A percentile compares a stretch with the other conserved stretches of the same genome.
These are phyloP conservation scores for Candida bentonensis DNA, from an alignment of 805 yeast genomes.

Conservation along the genomic window DNA sequence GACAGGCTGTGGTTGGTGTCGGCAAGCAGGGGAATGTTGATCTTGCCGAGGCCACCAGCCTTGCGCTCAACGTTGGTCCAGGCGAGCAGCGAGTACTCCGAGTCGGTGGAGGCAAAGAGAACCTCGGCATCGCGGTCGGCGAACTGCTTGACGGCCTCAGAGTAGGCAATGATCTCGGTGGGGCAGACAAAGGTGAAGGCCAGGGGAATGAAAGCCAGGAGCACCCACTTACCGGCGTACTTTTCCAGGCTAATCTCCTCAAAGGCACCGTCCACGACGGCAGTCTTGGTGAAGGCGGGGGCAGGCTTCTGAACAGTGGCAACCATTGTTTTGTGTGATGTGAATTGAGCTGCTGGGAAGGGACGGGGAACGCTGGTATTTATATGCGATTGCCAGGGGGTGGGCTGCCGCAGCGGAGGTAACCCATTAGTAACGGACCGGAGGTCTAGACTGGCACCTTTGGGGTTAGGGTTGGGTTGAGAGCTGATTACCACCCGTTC, in stretches of 20 bases:
- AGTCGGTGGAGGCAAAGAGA: constrained; percentile 94
- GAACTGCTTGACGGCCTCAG: constrained; percentile 87
- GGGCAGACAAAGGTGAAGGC: constrained; percentile 99
- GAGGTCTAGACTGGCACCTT: no score
- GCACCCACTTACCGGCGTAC: constrained; percentile 96
- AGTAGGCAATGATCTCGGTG: constrained; percentile 97
- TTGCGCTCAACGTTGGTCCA: constrained; percentile 96
- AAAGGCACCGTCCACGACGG: constrained; percentile 91
- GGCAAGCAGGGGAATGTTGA: constrained; percentile 86
- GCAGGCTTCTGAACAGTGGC: constrained; percentile 35
- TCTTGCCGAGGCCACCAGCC: constrained; percentile 96
- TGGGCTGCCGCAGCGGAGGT: no score
- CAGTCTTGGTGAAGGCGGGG: constrained; percentile 90
- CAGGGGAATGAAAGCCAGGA: constrained; percentile 93
- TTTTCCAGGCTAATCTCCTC: constrained; percentile 91
- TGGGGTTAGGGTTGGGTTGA: no score
- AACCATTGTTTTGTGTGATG: constrained; percentile 3
- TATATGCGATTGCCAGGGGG: no score
- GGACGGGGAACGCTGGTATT: background rate
- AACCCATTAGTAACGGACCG: no score
- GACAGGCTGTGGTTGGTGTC: constrained; percentile 95
- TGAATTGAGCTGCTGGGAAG: background rate
- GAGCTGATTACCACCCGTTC: no score
- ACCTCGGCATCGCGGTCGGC: constrained; percentile 76
- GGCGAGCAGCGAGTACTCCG: constrained; percentile 92